Percentiles rank a stretch among this genome's conserved stretches.
Conservation (phyloP, 257 asterid species). For the Gardenia jasminoides region DNA sequence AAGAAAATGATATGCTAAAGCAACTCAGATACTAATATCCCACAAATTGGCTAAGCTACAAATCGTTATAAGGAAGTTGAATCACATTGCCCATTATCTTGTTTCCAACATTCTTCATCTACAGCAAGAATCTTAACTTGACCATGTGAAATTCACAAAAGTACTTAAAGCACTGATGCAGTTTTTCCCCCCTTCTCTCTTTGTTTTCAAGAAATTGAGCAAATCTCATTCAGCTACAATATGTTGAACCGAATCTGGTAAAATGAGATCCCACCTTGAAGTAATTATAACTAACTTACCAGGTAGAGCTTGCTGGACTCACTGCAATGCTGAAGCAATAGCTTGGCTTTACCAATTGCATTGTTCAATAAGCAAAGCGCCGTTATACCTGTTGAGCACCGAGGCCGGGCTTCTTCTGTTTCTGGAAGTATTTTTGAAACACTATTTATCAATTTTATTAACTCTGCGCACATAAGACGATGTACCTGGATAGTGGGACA, state of each 20-base stretch:
- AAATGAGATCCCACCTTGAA: background rate
- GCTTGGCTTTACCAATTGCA: slow-evolving; percentile 62
- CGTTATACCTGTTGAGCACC: slow-evolving; percentile 77
- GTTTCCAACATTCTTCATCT: background rate
- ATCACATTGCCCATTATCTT: background rate
- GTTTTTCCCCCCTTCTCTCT: no score
- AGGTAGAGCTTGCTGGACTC: slow-evolving; percentile 86
- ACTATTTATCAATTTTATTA: slow-evolving; percentile 38
- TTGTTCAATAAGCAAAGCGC: slow-evolving; percentile 65
- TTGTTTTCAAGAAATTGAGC: background rate
- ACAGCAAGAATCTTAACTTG: background rate
- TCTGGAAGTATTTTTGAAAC: slow-evolving; percentile 54
- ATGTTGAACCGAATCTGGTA: background rate
- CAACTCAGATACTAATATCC: background rate
- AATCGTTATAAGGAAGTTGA: background rate
- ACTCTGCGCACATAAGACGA: slow-evolving; percentile 62
- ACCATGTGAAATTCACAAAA: background rate
- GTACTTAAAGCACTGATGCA: background rate
- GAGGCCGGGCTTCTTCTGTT: slow-evolving; percentile 78
- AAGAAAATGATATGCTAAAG: background rate
- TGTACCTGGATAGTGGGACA: slow-evolving; percentile 63
- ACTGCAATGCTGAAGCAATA: slow-evolving; percentile 59
- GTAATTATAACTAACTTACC: slow-evolving; percentile 43
- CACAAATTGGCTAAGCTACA: slow-evolving; percentile 1
- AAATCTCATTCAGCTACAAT: slow-evolving; percentile 1